Evolutionary conservation across 352 stramenopile genomes (phyloP), one percentile per base, ranked within the genome.

Genomic region (Pythium volutum): DNA sequence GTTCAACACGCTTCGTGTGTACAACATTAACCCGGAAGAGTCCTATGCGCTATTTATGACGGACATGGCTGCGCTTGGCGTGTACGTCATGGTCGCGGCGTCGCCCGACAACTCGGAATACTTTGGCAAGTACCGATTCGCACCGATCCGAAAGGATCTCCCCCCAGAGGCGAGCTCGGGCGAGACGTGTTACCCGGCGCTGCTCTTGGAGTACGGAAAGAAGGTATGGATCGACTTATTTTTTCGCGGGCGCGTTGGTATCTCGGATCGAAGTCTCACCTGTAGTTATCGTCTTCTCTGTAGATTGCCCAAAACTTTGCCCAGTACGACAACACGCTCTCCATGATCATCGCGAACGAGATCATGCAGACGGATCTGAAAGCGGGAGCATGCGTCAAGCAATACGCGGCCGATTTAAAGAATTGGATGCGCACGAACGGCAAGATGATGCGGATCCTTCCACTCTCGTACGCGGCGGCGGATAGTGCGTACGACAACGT

Each of bases 371-470:
- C 68, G 6, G 81, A 93, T 51, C 66, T 93, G 43, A 93, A 73
- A 8, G 71, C 86, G 6, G 86, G 54, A 6, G 85, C 84, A 5
- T 95, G 86, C 70, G 81, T 95, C 14, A 95, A 95, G 71, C 71
- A 81, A 25, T 93, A 95, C 52, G 83, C 88, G 12, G 52, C 84
- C 0, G 86, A 95, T 64, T 43, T 95, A 31, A 95, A 95, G 67
- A 91, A 87, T 41, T 95, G 86, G 86, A 95, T 95, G 86, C 74
- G 73, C 16, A 78, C 89, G 11, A 93, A 95, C 62, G 81, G 79
- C 59, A 93, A 95, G 64, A 85, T 83, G 56, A 75, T 93, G 49
- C 84, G 86, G 39, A 76, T 93, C 52, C 18, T 95, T 18, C 86
- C 84, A 45, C 73, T 95, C 20, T 73, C 86, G 3, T 95, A 95